Base-by-base conservation (phyloP, 202 grass and related monocot genomes). In the Panicum hallii region DNA sequence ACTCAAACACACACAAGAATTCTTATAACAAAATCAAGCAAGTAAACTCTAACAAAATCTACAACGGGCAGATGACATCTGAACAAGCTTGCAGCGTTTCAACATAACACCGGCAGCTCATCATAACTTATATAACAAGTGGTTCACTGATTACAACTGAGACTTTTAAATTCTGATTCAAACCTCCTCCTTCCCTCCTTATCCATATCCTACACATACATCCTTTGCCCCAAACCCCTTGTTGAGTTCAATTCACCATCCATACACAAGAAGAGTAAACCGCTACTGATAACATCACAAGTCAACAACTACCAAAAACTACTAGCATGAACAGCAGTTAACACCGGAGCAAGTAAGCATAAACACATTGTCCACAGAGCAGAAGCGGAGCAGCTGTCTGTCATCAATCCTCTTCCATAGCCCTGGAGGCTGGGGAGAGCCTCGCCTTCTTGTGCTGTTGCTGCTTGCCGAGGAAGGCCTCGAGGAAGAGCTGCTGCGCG, bases 401-500 rank as follows among this genome's bases (percentile, higher is more conserved):
- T 50, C 47, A 57, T 90, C 76, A 90, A 46, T 87, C 82, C 82
- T 86, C 88, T 10, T 91, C 89, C 81, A 85, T 88, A 1, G 80
- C 43, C 1, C 7, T 36, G n/a, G 77, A 38, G 5, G 61, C 6
- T 0, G 88, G 71, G 17, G 88, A 87, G 80, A 69, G 14, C 82
- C 63, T 82, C 71, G 71, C 63, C 66, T 80, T 88, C 85, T 82
- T 91, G 75, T 64, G 68, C 15, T 80, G 79, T 10, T 84, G 82
- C 82, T 85, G 89, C 89, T 85, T 91, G 77, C 85, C n/a, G 65
- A 91, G 77, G 77, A 99, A 95, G 2, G 87, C 88, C 73, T 97
- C 97, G 17, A 99, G 87, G 77, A 99, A 87, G 61, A 89, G 80
- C 77, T 92, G 89, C 88, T 99, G 97, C 10, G 90, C 86, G 66